Conservation (phyloP, 495 filamentous ascomycete genomes). For the Penicillium coprophilum region DNA sequence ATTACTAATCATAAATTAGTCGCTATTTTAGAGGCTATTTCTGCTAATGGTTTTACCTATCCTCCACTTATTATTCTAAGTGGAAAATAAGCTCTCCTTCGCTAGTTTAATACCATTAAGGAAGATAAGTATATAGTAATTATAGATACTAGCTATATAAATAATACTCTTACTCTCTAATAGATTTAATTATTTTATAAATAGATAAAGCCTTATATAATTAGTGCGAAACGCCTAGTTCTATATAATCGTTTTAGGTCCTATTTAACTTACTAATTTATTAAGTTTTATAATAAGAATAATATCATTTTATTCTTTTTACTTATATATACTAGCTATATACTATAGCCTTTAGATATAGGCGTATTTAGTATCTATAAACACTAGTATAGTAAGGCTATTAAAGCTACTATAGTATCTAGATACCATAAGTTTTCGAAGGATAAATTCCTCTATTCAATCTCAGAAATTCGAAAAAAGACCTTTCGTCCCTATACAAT, state of each 20-base stretch:
- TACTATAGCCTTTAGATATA: neutral
- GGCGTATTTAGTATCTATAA: neutral
- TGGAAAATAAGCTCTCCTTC: too few species aligned
- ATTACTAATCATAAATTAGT: neutral
- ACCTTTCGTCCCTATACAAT: neutral
- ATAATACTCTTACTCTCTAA: too few species aligned
- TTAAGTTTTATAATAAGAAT: too few species aligned
- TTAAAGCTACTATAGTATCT: neutral
- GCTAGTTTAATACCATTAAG: too few species aligned
- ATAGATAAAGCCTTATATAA: too few species aligned
- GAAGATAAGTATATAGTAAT: too few species aligned
- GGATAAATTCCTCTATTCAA: neutral
- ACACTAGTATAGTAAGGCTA: neutral
- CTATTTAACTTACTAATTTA: too few species aligned
- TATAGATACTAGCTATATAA: too few species aligned
- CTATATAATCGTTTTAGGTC: neutral
- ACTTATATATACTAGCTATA: neutral
- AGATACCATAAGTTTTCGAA: neutral
- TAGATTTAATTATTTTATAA: too few species aligned
- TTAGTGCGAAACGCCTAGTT: too few species aligned
- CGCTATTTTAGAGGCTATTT: neutral
- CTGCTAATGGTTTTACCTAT: neutral
- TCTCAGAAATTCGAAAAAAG: neutral
- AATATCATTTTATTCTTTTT: too few species aligned
- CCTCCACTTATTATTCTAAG: too few species aligned